Evolutionary conservation across 192 early-diverging fungal genomes (phyloP).

Genomic region (Coemansia sp.): DNA sequence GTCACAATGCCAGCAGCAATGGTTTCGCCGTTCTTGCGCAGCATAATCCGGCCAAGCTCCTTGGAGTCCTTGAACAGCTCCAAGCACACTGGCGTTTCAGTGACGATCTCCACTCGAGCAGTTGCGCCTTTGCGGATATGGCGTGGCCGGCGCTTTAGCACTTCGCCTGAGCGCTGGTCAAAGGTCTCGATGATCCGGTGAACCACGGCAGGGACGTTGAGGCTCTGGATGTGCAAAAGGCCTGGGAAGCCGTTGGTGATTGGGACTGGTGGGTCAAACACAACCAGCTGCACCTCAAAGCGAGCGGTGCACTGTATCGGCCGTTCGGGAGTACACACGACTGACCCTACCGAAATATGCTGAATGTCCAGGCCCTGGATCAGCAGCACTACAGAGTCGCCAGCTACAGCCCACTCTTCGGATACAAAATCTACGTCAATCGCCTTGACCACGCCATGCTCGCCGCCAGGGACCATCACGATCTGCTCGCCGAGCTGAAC

Average conservation of each 20-base stretch:
- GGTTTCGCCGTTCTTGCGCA: constrained; percentile 83
- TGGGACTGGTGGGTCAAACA: constrained; percentile 92
- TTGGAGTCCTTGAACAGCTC: constrained; percentile 87
- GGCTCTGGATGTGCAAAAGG: constrained; percentile 84
- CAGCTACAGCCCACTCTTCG: constrained; percentile 88
- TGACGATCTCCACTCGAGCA: constrained; percentile 82
- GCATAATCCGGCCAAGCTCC: constrained; percentile 85
- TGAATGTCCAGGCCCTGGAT: constrained; percentile 59
- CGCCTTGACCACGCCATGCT: constrained; percentile 74
- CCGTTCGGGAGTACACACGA: constrained; percentile 71
- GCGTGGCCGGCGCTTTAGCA: constrained; percentile 84
- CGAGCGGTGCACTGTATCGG: constrained; percentile 79
- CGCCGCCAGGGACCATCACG: constrained; percentile 79
- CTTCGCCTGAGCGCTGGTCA: constrained; percentile 81
- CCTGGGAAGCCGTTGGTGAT: constrained; percentile 90
- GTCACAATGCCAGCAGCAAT: constrained; percentile 88
- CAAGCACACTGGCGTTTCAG: constrained; percentile 77
- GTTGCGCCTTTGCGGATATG: constrained; percentile 62
- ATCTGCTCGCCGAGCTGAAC: constrained; percentile 89
- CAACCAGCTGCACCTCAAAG: constrained; percentile 86
- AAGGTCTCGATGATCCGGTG: constrained; percentile 75
- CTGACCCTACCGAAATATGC: constrained; percentile 70
- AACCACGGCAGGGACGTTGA: constrained; percentile 78
- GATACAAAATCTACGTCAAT: constrained; percentile 75
- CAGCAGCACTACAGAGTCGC: constrained; percentile 85